phyloP scores from a whole-genome alignment of 768 basidiomycete species.

The Scleroderma citrinum region DNA sequence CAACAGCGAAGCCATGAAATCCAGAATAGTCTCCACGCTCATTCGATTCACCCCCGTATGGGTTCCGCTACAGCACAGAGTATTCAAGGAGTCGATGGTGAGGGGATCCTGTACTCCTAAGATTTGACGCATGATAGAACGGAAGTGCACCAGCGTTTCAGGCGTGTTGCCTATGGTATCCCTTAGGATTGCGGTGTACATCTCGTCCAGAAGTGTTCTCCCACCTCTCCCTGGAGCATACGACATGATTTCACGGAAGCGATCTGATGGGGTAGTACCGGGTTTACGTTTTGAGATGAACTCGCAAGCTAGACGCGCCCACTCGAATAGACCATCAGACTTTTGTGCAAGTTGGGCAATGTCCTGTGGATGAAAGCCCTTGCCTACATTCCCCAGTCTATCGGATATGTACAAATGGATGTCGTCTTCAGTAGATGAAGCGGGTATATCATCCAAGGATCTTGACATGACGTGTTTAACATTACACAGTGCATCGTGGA shows the following conservation, averaged over 20 bases:
- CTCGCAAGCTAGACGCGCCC: slow-evolving; percentile 5
- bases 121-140: slow-evolving; percentile 1
- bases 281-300: neutral
- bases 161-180: neutral
- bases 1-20: slow-evolving; percentile 4
- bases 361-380: neutral
- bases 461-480: neutral
- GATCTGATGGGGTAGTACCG: neutral
- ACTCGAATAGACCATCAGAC: slow-evolving; percentile 3
- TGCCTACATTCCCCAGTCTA: neutral
- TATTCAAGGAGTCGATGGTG: neutral
- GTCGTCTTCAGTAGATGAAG: neutral
- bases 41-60: neutral
- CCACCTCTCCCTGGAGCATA: neutral
- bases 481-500: neutral
- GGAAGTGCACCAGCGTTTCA: neutral
- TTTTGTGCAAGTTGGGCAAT: neutral
- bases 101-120: neutral
- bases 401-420: neutral
- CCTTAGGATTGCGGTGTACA: neutral
- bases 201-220: neutral
- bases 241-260: neutral
- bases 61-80: neutral
- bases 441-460: neutral
- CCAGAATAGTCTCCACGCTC: neutral